Evolutionary conservation across 345 rosid genomes (phyloP).

Genomic region (Lepidium didymum): DNA sequence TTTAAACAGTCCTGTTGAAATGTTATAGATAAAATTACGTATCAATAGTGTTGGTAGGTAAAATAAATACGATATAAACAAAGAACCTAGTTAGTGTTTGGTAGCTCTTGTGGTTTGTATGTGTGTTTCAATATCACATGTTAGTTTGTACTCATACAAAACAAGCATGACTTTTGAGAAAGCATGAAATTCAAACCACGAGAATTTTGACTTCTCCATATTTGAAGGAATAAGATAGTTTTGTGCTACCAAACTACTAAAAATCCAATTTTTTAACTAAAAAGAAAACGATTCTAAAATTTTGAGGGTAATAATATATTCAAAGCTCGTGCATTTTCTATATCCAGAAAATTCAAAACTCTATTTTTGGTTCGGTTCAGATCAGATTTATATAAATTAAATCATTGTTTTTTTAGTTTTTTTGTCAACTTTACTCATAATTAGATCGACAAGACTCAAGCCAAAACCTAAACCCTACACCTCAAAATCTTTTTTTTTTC

Average conservation of each 20-base stretch:
- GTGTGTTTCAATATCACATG: constrained; percentile 4
- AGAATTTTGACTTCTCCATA: constrained; percentile 10
- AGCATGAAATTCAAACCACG: constrained; percentile 16
- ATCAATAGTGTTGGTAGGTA: not conserved
- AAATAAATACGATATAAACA: not conserved
- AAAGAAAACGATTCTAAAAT: not conserved
- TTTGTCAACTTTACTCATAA: too few relatives aligned
- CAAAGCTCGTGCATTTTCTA: not conserved
- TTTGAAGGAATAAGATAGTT: not conserved
- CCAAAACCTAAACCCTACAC: too few relatives aligned
- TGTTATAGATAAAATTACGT: not conserved
- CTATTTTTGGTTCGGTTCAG: not conserved
- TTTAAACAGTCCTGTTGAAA: too few relatives aligned
- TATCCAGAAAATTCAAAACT: not conserved
- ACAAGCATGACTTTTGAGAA: not conserved
- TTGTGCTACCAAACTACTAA: constrained; percentile 7
- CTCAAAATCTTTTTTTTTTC: too few relatives aligned
- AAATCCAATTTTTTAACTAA: not conserved
- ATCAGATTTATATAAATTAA: not conserved
- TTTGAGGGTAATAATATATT: not conserved
- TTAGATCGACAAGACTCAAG: too few relatives aligned
- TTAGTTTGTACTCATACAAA: not conserved
- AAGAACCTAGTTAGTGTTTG: not conserved
- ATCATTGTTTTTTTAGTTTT: too few relatives aligned
- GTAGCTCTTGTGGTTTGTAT: constrained; percentile 4